A percentile compares a stretch with the other conserved stretches of the same genome.
Evolutionary conservation across 1,284 basidiomycete species (phyloP).

Genomic region (Trametes pubescens): DNA sequence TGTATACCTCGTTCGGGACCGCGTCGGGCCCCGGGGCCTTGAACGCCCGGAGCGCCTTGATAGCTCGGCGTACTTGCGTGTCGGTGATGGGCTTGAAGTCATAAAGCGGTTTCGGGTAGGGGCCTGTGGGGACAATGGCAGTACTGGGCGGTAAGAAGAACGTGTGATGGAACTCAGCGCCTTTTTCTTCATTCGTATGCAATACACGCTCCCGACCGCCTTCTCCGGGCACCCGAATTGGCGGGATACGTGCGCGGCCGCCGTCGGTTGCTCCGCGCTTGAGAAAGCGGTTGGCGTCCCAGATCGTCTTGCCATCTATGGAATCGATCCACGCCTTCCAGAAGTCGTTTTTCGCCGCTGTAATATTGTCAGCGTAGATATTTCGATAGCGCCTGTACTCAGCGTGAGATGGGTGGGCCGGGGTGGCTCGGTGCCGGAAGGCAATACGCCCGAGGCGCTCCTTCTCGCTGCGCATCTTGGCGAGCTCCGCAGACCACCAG

Average conservation of each 20-base stretch:
- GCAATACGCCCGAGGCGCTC: slow-evolving; percentile 41
- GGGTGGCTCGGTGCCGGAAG: slow-evolving; percentile 45
- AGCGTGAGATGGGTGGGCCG: slow-evolving; percentile 38
- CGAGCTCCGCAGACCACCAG: slow-evolving; percentile 42
- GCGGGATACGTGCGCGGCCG: slow-evolving; percentile 44
- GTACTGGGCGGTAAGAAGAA: not conserved
- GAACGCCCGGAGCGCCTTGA: slow-evolving; percentile 34
- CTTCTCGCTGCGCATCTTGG: slow-evolving; percentile 14
- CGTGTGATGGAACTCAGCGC: not conserved
- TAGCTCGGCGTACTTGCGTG: slow-evolving; percentile 32
- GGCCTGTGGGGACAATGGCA: slow-evolving; percentile 1
- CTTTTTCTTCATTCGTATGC: slow-evolving; percentile 10
- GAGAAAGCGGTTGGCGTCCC: slow-evolving; percentile 45
- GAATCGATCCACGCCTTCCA: slow-evolving; percentile 48
- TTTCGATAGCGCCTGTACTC: slow-evolving; percentile 33
- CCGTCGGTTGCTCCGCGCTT: slow-evolving; percentile 41
- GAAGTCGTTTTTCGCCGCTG: slow-evolving; percentile 42
- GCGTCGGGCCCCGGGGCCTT: slow-evolving; percentile 48
- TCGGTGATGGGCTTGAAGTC: slow-evolving; percentile 32
- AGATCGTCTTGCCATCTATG: slow-evolving; percentile 38
- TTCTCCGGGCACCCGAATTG: slow-evolving; percentile 22
- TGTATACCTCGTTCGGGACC: slow-evolving; percentile 47
- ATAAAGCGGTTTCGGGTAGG: slow-evolving; percentile 40
- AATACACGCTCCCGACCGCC: slow-evolving; percentile 7
- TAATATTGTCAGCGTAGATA: slow-evolving; percentile 43